These are phyloP conservation scores for Suhomyces sp. DNA, from an alignment of 805 yeast genomes.

Conservation along the genomic window DNA sequence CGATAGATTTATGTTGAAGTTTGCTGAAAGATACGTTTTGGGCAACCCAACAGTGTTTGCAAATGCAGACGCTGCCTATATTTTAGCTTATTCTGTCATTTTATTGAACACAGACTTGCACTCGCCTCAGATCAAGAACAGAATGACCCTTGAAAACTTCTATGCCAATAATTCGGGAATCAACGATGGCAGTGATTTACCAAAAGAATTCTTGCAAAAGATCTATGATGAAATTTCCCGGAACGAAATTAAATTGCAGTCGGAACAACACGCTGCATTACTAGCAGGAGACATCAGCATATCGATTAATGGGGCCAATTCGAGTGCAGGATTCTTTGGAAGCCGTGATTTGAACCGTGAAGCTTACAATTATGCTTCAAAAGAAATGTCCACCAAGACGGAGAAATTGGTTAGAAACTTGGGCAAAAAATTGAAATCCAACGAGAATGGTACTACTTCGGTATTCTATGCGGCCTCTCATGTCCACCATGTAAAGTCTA, in stretches of 20 bases:
- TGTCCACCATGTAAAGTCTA: conserved; percentile 85
- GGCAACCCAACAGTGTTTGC: conserved; percentile 89
- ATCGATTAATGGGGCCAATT: conserved; percentile 20
- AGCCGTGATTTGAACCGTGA: conserved; percentile 69
- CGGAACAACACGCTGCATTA: conserved; percentile 92
- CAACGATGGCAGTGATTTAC: conserved; percentile 84
- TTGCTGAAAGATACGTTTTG: conserved; percentile 86
- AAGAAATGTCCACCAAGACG: conserved; percentile 85
- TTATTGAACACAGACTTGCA: conserved; percentile 94
- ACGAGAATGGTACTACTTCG: conserved; percentile 24
- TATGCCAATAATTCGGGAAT: conserved; percentile 85
- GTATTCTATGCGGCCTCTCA: conserved; percentile 80
- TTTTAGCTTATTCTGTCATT: conserved; percentile 86
- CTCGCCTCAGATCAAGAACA: conserved; percentile 75
- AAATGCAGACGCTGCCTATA: conserved; percentile 91
- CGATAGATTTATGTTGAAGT: conserved; percentile 93
- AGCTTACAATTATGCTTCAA: conserved; percentile 89
- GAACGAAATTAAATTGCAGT: conserved; percentile 85
- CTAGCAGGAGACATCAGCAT: conserved; percentile 56
- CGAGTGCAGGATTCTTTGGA: conserved; percentile 59
- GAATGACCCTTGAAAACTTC: conserved; percentile 89
- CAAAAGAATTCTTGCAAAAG: conserved; percentile 63
- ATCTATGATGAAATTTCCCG: conserved; percentile 75
- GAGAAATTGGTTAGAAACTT: conserved; percentile 74
- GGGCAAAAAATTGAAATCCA: conserved; percentile 45